Percentiles rank a stretch among this genome's conserved stretches.
phyloP scores from a whole-genome alignment of 2,329 filamentous ascomycete genomes.

The Ophiosphaerella narmari region DNA sequence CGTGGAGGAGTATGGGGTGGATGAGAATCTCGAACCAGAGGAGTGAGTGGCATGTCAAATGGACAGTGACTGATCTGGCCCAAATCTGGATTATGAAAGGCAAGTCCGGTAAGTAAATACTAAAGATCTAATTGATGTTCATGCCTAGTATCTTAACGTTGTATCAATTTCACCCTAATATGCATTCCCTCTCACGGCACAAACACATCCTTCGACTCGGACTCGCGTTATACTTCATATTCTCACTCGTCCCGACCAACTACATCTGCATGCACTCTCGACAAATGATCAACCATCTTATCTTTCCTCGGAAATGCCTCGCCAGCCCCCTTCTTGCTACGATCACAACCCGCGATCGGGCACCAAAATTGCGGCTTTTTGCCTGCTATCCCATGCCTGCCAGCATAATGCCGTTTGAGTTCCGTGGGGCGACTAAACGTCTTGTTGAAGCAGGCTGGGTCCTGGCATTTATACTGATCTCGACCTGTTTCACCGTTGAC shows the following conservation, averaged over 20 bases:
- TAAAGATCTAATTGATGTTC: no score
- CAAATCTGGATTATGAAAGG: no score
- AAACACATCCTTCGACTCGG: no score
- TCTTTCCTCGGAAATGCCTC: conserved; percentile 9
- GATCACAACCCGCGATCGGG: conserved; percentile 3
- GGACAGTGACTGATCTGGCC: no score
- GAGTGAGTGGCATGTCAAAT: conserved; percentile 20
- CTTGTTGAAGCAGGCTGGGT: not conserved
- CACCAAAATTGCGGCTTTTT: conserved; percentile 8
- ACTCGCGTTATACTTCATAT: no score
- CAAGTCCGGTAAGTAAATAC: no score
- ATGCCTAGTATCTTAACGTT: no score
- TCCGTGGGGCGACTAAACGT: conserved; percentile 7
- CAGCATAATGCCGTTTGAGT: conserved; percentile 7
- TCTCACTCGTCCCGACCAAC: not conserved
- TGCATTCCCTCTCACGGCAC: no score
- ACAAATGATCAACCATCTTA: conserved; percentile 15
- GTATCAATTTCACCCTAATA: no score
- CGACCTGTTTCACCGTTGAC: not conserved
- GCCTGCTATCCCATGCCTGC: not conserved
- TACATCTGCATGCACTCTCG: conserved; percentile 4
- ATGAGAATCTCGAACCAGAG: conserved; percentile 54
- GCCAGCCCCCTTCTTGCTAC: conserved; percentile 1
- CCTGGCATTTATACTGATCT: conserved; percentile 7
- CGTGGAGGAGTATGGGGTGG: conserved; percentile 71